Evolutionary conservation across 106 monocot species (phyloP).

Genomic region (Platanthera zijinensis): DNA sequence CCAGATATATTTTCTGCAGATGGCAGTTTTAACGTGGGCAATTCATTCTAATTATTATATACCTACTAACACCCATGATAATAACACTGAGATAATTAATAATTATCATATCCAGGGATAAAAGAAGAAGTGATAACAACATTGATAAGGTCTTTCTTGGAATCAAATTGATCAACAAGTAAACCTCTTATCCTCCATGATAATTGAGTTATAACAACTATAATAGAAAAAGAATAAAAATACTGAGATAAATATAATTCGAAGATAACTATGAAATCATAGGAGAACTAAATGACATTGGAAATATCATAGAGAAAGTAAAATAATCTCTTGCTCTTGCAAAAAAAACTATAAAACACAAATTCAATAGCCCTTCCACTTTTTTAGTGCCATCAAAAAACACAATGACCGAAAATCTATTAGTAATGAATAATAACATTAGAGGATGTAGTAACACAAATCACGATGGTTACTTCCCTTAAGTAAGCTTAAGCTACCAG

Average conservation of each 20-base stretch:
- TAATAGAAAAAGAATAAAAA: slow-evolving; percentile 1
- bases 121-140: slow-evolving; percentile 91
- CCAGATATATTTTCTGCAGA: no score
- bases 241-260: not conserved
- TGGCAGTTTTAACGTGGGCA: no score
- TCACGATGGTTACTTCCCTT: not conserved
- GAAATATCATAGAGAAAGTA: not conserved
- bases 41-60: not conserved
- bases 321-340: not conserved
- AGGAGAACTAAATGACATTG: not conserved
- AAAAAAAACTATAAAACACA: no score
- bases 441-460: not conserved
- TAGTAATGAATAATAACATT: not conserved
- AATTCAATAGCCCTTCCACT: not conserved
- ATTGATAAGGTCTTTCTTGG: slow-evolving; percentile 89
- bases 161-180: slow-evolving; percentile 91
- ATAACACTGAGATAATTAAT: slow-evolving; percentile 1
- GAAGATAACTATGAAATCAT: not conserved
- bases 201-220: slow-evolving; percentile 86
- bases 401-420: not conserved
- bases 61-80: not conserved
- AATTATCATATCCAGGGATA: slow-evolving; percentile 72
- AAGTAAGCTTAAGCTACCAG: not conserved
- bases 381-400: not conserved
- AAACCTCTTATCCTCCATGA: slow-evolving; percentile 83